Percentiles rank a stretch among this genome's conserved stretches.
Evolutionary conservation across 768 basidiomycete species (phyloP).

Genomic region (Naganishia vishniacii): DNA sequence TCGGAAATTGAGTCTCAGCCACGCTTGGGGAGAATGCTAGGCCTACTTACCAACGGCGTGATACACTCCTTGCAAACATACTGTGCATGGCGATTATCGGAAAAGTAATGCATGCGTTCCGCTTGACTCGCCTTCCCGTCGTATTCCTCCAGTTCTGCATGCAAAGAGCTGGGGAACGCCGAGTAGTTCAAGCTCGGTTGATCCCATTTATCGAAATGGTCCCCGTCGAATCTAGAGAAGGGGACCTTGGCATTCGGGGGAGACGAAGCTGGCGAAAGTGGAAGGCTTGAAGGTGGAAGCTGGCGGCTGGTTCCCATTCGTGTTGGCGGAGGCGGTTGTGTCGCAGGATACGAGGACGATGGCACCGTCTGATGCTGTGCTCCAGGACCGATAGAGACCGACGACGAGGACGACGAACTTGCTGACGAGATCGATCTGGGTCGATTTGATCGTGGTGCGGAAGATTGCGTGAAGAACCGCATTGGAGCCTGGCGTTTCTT

Average conservation of each 20-base stretch:
- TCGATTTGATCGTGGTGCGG: not conserved
- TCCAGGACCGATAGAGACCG: not conserved
- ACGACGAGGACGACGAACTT: slow-evolving; percentile 7
- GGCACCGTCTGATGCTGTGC: not conserved
- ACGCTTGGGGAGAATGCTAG: not conserved
- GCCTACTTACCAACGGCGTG: slow-evolving; percentile 20
- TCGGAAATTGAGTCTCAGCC: not conserved
- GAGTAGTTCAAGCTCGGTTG: no score
- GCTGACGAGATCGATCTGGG: not conserved
- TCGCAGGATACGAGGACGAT: not conserved
- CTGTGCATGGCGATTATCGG: slow-evolving; percentile 6
- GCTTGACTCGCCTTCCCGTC: not conserved
- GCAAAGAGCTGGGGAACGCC: not conserved
- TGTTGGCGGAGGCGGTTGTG: slow-evolving; percentile 4
- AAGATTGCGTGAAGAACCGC: not conserved
- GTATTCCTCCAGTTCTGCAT: slow-evolving; percentile 1
- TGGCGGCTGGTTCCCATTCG: not conserved
- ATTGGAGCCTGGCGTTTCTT: no score
- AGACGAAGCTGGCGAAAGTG: not conserved
- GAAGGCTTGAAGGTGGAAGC: not conserved
- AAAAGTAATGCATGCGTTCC: slow-evolving; percentile 3
- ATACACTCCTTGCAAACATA: slow-evolving; percentile 21
- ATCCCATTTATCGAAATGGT: not conserved
- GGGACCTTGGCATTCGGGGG: not conserved
- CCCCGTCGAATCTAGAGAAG: not conserved